Evolutionary conservation across 768 basidiomycete species (phyloP).

Genomic region (Lactarius sp.): DNA sequence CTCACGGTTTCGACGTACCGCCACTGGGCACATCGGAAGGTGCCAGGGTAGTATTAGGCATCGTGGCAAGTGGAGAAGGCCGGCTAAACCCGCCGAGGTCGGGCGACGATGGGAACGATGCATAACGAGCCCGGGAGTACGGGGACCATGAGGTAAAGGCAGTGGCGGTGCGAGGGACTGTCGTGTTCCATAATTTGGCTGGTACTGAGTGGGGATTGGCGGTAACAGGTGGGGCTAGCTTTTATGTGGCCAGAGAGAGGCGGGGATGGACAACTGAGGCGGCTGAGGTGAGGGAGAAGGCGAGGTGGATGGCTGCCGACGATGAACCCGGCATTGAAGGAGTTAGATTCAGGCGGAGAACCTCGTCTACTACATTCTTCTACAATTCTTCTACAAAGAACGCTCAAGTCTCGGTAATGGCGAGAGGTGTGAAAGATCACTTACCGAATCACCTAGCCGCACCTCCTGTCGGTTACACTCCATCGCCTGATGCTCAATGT

Average conservation of each 20-base stretch:
- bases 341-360: too few species aligned
- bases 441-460: conserved; percentile 60
- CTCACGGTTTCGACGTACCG: neutral
- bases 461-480: conserved; percentile 67
- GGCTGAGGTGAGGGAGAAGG: conserved; percentile 39
- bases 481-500: conserved; percentile 49
- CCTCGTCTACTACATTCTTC: too few species aligned
- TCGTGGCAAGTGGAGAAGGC: neutral
- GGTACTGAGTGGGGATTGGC: conserved; percentile 31
- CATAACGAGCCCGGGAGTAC: conserved; percentile 46
- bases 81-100: conserved; percentile 35
- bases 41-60: conserved; percentile 4
- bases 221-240: conserved; percentile 37
- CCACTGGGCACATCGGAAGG: conserved; percentile 16
- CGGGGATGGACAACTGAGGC: conserved; percentile 30
- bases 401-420: too few species aligned
- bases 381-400: too few species aligned
- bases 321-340: too few species aligned
- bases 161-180: conserved; percentile 58
- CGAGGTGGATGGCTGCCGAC: conserved; percentile 35
- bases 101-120: conserved; percentile 62
- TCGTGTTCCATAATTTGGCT: conserved; percentile 28
- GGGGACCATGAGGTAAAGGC: conserved; percentile 65
- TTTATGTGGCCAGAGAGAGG: conserved; percentile 29
- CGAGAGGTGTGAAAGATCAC: too few species aligned